Percentiles rank a stretch among this genome's conserved stretches.
phyloP scores from a whole-genome alignment of 2,329 filamentous ascomycete genomes.

The Byssoonygena ceratinophila region DNA sequence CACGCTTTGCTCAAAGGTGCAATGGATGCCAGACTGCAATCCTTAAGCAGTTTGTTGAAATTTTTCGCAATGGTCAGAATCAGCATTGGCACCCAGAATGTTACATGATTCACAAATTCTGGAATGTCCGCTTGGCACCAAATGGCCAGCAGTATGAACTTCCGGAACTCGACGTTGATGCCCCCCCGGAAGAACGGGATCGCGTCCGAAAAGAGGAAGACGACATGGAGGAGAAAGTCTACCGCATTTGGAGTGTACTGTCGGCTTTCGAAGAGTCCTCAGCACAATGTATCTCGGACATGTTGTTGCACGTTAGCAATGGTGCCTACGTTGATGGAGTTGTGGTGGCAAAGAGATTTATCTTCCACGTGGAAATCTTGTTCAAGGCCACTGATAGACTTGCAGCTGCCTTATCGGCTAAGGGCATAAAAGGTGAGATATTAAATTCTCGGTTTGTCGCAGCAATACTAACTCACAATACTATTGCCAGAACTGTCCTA shows the following conservation, averaged over 20 bases:
- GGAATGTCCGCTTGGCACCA: slow-evolving; percentile 81
- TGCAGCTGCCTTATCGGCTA: slow-evolving; percentile 57
- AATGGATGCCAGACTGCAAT: slow-evolving; percentile 96
- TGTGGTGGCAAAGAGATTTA: slow-evolving; percentile 89
- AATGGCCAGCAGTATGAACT: slow-evolving; percentile 44
- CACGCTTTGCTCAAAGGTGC: slow-evolving; percentile 88
- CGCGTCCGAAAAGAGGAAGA: slow-evolving; percentile 77
- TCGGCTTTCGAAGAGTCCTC: slow-evolving; percentile 97
- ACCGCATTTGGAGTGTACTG: slow-evolving; percentile 93
- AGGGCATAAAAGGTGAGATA: slow-evolving; percentile 64
- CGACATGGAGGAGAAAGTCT: slow-evolving; percentile 93
- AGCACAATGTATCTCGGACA: slow-evolving; percentile 95
- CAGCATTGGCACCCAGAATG: slow-evolving; percentile 99
- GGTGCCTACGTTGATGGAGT: slow-evolving; percentile 93
- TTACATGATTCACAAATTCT: slow-evolving; percentile 99
- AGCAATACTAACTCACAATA: slow-evolving; percentile 16
- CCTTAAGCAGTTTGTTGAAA: slow-evolving; percentile 97
- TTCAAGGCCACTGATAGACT: slow-evolving; percentile 82
- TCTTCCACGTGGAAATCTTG: slow-evolving; percentile 85
- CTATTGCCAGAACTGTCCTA: slow-evolving; percentile 65
- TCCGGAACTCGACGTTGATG: slow-evolving; percentile 42
- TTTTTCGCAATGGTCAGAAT: slow-evolving; percentile 93
- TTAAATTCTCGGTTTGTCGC: neutral
- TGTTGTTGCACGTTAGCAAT: slow-evolving; percentile 97
- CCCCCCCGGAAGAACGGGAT: slow-evolving; percentile 59